Conservation (phyloP, 176 grass and related monocot genomes). For the Carex parvula region DNA sequence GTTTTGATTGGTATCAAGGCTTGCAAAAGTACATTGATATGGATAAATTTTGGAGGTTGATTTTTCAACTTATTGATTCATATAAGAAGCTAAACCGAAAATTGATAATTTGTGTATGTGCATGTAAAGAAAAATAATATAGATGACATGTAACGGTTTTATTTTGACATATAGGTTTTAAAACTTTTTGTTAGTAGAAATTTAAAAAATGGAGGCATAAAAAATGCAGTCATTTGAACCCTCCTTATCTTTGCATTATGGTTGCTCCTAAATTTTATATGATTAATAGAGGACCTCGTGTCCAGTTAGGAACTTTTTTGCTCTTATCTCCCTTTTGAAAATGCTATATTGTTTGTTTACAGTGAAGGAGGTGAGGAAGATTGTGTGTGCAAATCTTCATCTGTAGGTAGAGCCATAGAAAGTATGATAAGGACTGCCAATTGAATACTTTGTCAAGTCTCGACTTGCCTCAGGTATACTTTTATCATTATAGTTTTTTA, state of each 20-base stretch:
- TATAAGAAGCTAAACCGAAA: too few relatives aligned
- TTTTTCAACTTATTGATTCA: too few relatives aligned
- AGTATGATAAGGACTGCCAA: constrained; percentile 76
- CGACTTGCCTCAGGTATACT: constrained; percentile 82
- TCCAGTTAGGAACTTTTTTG: background rate
- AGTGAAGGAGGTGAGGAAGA: constrained; percentile 55
- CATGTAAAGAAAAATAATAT: too few relatives aligned
- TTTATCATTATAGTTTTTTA: constrained; percentile 20
- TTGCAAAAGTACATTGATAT: too few relatives aligned
- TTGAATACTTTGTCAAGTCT: constrained; percentile 58
- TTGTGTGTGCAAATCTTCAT: constrained; percentile 45
- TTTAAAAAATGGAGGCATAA: too few relatives aligned
- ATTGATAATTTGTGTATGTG: too few relatives aligned
- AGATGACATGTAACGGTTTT: too few relatives aligned
- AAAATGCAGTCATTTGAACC: too few relatives aligned
- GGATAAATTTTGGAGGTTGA: too few relatives aligned
- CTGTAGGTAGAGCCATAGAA: constrained; percentile 60
- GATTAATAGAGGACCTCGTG: background rate
- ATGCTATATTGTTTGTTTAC: constrained; percentile 34
- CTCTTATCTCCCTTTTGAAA: background rate
- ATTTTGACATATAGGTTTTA: too few relatives aligned
- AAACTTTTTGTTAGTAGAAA: too few relatives aligned
- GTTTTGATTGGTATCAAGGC: too few relatives aligned
- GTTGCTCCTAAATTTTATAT: background rate
- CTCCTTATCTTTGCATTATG: background rate